These are phyloP conservation scores for Tillandsia fasciculata DNA, from an alignment of 176 grass and related monocot genomes.

Conservation along the genomic window DNA sequence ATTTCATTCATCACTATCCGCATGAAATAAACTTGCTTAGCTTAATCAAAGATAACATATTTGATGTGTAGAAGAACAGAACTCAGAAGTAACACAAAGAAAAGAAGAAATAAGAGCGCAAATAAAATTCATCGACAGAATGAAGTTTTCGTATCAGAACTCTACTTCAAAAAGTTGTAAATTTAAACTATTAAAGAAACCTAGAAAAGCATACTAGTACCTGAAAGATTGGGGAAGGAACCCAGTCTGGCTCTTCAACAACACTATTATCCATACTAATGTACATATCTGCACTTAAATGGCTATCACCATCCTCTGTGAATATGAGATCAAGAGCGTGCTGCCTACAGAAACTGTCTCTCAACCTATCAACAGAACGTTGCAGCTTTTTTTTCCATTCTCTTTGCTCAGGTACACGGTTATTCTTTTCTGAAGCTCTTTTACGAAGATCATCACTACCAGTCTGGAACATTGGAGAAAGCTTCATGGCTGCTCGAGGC, in stretches of 20 bases:
- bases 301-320: conserved; percentile 74
- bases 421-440: conserved; percentile 47
- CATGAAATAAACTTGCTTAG: too few relatives aligned
- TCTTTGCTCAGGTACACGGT: conserved; percentile 72
- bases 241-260: conserved; percentile 71
- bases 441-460: conserved; percentile 53
- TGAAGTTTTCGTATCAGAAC: too few relatives aligned
- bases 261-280: conserved; percentile 61
- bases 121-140: background rate
- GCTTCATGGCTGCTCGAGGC: conserved; percentile 75
- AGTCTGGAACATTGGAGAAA: conserved; percentile 50
- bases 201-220: conserved; percentile 27
- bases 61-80: too few relatives aligned
- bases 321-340: conserved; percentile 98
- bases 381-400: conserved; percentile 95
- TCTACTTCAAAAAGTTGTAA: too few relatives aligned
- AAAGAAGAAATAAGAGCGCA: background rate
- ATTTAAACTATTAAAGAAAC: too few relatives aligned
- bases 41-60: too few relatives aligned
- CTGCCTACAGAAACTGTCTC: conserved; percentile 80
- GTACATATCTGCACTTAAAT: conserved; percentile 89
- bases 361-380: conserved; percentile 65
- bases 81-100: background rate
- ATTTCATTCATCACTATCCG: too few relatives aligned
- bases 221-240: conserved; percentile 81